Percentiles rank a stretch among this genome's conserved stretches.
These are phyloP conservation scores for Aspergillus persii DNA, from an alignment of 2,329 filamentous ascomycete species.

Conservation along the genomic window DNA sequence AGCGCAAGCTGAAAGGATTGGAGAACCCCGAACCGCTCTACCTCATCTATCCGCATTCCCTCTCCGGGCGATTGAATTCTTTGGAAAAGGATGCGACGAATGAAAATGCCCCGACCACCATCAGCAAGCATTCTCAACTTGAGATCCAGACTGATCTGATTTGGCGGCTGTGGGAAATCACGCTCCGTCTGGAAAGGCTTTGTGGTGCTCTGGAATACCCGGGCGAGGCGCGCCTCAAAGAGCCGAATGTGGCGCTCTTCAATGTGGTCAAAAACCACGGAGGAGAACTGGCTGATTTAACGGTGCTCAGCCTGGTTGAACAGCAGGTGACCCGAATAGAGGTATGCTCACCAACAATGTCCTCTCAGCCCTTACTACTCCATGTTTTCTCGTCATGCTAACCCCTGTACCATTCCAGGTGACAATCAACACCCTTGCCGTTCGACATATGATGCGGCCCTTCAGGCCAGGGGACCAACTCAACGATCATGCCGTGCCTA, in stretches of 20 bases:
- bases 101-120: slow-evolving; percentile 51
- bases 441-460: slow-evolving; percentile 76
- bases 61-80: slow-evolving; percentile 65
- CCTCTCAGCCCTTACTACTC: not conserved
- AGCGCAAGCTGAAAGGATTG: slow-evolving; percentile 91
- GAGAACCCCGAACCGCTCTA: slow-evolving; percentile 97
- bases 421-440: slow-evolving; percentile 72
- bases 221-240: slow-evolving; percentile 62
- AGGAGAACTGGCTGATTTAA: slow-evolving; percentile 83
- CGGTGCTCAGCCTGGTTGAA: slow-evolving; percentile 85
- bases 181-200: slow-evolving; percentile 85
- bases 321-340: slow-evolving; percentile 96
- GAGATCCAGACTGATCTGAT: slow-evolving; percentile 81
- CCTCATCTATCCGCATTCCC: slow-evolving; percentile 86
- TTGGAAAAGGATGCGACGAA: slow-evolving; percentile 50
- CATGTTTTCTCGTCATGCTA: not conserved
- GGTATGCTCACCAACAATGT: slow-evolving; percentile 55
- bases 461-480: slow-evolving; percentile 62
- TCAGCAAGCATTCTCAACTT: slow-evolving; percentile 62
- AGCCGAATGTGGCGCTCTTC: slow-evolving; percentile 79
- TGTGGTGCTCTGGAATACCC: slow-evolving; percentile 82
- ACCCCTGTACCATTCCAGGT: slow-evolving; percentile 53
- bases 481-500: slow-evolving; percentile 73
- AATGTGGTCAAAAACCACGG: slow-evolving; percentile 70
- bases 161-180: slow-evolving; percentile 87